These are phyloP conservation scores for Alternaria alternata DNA, from an alignment of 2,329 filamentous ascomycete genomes.

Conservation along the genomic window DNA sequence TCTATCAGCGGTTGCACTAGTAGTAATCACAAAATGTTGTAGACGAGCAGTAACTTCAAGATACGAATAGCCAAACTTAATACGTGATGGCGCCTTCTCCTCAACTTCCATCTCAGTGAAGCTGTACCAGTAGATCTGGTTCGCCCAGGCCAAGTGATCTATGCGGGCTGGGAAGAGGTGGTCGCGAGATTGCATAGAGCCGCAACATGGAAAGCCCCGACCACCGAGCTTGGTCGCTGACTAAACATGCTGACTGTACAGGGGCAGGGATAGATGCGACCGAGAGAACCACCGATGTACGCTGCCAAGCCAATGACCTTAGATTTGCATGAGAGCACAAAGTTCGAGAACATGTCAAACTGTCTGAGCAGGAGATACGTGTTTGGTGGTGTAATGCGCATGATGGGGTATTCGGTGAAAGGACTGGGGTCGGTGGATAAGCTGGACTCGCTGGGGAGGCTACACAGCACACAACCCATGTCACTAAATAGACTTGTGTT, in stretches of 20 bases:
- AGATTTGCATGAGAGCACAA: background rate
- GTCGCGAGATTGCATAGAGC: slow-evolving; percentile 1
- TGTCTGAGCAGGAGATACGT: background rate
- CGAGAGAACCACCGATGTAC: slow-evolving; percentile 3
- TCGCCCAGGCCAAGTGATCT: background rate
- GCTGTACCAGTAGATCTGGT: background rate
- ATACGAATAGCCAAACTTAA: background rate
- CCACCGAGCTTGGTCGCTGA: background rate
- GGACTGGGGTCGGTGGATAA: background rate
- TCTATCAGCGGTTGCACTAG: background rate
- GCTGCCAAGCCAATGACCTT: background rate
- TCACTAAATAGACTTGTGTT: background rate
- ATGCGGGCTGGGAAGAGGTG: background rate
- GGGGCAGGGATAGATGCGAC: background rate
- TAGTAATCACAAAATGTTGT: background rate
- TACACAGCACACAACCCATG: background rate
- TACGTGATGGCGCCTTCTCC: background rate
- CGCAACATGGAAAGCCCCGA: background rate
- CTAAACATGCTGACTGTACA: background rate
- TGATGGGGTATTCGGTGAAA: background rate
- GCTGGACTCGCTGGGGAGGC: background rate
- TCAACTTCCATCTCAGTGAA: background rate
- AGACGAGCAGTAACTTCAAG: background rate
- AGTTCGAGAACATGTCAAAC: background rate
- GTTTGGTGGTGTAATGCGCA: background rate